phyloP scores from a whole-genome alignment of 306 rosid species.

The Elaeagnus macrophylla region DNA sequence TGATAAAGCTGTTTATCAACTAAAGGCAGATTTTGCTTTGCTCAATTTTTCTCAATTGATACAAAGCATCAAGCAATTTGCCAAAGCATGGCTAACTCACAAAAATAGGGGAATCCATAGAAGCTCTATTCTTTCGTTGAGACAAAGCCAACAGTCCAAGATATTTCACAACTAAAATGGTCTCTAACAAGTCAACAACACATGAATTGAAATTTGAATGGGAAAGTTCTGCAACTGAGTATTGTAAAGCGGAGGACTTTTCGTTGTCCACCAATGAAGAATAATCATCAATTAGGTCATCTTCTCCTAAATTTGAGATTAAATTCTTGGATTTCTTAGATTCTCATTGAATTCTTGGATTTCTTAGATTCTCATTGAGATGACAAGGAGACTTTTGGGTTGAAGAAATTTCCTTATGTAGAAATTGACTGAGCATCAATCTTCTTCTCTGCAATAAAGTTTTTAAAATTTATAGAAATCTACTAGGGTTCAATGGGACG shows the following conservation, averaged over 20 bases:
- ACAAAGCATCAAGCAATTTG: conserved; percentile 81
- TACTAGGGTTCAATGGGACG: too few relatives aligned
- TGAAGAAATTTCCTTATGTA: conserved; percentile 74
- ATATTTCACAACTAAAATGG: conserved; percentile 10
- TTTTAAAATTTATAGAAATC: conserved; percentile 63
- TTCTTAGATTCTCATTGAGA: conserved; percentile 45
- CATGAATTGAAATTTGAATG: conserved; percentile 14
- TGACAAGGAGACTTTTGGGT: conserved; percentile 34
- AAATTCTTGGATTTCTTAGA: conserved; percentile 45
- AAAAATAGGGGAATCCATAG: conserved; percentile 35
- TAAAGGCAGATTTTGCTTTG: conserved; percentile 70
- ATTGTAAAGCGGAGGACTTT: conserved; percentile 26
- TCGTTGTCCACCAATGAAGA: conserved; percentile 28
- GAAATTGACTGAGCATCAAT: conserved; percentile 86
- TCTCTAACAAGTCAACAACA: conserved; percentile 1
- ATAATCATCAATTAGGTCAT: conserved; percentile 37
- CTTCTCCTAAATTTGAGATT: conserved; percentile 56
- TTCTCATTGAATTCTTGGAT: too few relatives aligned
- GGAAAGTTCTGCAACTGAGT: conserved; percentile 13
- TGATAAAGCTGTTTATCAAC: conserved; percentile 77
- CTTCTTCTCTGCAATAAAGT: conserved; percentile 52
- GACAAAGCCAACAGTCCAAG: conserved; percentile 22
- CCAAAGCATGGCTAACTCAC: conserved; percentile 35
- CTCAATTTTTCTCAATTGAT: conserved; percentile 79
- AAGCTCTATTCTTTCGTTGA: conserved; percentile 26